Percentiles rank a stretch among this genome's conserved stretches.
phyloP scores from a whole-genome alignment of 2,329 filamentous ascomycete genomes.

The Cercospora sp. region DNA sequence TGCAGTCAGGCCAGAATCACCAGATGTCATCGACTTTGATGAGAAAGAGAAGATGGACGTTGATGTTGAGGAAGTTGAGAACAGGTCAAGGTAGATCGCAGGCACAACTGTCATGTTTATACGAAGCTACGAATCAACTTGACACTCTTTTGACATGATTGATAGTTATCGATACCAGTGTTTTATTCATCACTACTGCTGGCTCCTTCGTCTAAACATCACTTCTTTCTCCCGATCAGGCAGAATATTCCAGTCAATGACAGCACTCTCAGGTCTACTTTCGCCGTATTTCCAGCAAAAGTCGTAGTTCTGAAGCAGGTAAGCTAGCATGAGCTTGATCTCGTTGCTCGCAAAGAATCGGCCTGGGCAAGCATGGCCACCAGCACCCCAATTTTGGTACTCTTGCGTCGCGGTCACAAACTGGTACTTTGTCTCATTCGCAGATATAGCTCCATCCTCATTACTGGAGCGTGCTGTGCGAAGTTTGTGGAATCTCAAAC shows the following conservation, averaged over 20 bases:
- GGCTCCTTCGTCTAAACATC: slow-evolving; percentile 12
- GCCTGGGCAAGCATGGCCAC: slow-evolving; percentile 36
- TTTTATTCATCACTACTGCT: neutral
- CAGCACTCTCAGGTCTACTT: slow-evolving; percentile 9
- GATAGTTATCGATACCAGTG: neutral
- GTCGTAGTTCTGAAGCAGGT: slow-evolving; percentile 36
- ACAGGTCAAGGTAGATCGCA: neutral
- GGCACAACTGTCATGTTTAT: too few species aligned
- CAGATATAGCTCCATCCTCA: neutral
- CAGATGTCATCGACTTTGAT: slow-evolving; percentile 14
- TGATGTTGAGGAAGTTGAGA: slow-evolving; percentile 17
- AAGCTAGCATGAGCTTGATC: slow-evolving; percentile 34
- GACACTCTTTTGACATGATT: neutral
- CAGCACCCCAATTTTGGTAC: slow-evolving; percentile 32
- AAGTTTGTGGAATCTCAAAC: slow-evolving; percentile 14
- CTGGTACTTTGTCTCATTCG: slow-evolving; percentile 15
- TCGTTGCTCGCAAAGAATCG: slow-evolving; percentile 35
- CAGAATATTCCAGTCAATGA: slow-evolving; percentile 19
- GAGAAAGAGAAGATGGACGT: slow-evolving; percentile 20
- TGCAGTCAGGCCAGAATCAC: slow-evolving; percentile 1
- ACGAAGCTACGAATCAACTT: neutral
- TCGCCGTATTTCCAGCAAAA: slow-evolving; percentile 25
- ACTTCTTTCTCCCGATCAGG: slow-evolving; percentile 17
- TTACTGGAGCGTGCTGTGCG: neutral
- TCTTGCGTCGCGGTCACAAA: slow-evolving; percentile 19